phyloP scores from a whole-genome alignment of 441 rosid species.

The Populus hybrid region DNA sequence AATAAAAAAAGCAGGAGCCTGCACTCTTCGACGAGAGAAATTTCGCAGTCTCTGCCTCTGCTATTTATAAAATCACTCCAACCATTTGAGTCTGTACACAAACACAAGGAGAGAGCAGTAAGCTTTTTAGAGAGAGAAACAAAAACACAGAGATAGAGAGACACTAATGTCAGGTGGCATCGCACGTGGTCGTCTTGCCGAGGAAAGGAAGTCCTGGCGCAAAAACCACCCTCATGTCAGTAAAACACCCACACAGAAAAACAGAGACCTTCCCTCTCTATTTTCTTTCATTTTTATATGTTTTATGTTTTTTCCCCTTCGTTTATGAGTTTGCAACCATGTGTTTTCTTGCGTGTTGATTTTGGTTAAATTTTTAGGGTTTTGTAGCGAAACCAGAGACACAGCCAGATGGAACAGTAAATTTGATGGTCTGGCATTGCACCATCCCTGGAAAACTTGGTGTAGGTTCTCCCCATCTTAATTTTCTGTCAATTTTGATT shows the following conservation, averaged over 20 bases:
- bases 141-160: neutral
- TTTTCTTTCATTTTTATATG: too few relatives aligned
- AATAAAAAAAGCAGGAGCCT: neutral
- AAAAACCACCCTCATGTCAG: constrained; percentile 95
- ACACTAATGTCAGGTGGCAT: constrained; percentile 75
- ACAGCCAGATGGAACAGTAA: constrained; percentile 65
- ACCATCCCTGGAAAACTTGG: constrained; percentile 98
- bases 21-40: neutral
- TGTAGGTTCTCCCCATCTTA: constrained; percentile 37
- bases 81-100: neutral
- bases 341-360: neutral
- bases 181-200: constrained; percentile 93
- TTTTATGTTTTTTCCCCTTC: neutral
- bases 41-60: neutral
- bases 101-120: neutral
- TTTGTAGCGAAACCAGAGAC: constrained; percentile 97
- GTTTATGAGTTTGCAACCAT: neutral
- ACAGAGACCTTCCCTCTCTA: neutral
- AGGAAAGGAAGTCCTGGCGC: constrained; percentile 95
- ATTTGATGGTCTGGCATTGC: constrained; percentile 97
- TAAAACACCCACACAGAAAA: constrained; percentile 3
- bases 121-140: neutral
- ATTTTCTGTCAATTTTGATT: constrained; percentile 2
- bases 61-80: neutral
- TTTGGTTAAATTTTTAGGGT: constrained; percentile 44